These are phyloP conservation scores for Alternaria incomplexa DNA, from an alignment of 2,329 filamentous ascomycete species.

Conservation along the genomic window DNA sequence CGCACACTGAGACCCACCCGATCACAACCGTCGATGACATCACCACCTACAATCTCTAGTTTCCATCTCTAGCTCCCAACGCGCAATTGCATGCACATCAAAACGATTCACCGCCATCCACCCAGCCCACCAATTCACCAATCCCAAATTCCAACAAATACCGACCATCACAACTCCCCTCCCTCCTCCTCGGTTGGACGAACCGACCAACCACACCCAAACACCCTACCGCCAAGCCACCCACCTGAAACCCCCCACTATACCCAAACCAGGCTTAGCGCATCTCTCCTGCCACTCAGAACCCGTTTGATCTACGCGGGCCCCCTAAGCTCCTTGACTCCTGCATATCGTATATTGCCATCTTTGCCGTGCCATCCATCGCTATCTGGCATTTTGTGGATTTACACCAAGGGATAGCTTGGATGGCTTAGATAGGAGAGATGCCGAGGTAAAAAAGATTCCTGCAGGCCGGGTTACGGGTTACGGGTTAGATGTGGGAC, in stretches of 20 bases:
- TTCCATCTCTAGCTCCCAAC: background rate
- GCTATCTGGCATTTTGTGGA: background rate
- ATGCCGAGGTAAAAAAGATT: background rate
- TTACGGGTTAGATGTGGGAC: background rate
- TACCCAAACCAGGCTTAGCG: background rate
- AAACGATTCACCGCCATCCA: background rate
- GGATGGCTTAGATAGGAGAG: background rate
- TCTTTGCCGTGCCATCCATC: background rate
- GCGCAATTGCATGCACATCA: background rate
- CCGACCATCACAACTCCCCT: background rate
- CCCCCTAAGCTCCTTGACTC: background rate
- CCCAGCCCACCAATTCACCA: background rate
- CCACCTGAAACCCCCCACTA: slow-evolving; percentile 10
- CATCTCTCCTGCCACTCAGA: background rate
- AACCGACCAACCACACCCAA: slow-evolving; percentile 8
- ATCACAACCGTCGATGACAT: background rate
- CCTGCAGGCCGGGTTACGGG: background rate
- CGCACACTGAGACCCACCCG: background rate
- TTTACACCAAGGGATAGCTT: background rate
- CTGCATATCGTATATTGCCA: slow-evolving; percentile 1
- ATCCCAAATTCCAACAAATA: background rate
- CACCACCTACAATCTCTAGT: background rate
- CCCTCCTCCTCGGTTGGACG: background rate
- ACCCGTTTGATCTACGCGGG: slow-evolving; percentile 15
- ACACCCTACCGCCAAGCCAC: slow-evolving; percentile 6